Conservation (phyloP, 257 asterid species). For the Paulownia fortunei region DNA sequence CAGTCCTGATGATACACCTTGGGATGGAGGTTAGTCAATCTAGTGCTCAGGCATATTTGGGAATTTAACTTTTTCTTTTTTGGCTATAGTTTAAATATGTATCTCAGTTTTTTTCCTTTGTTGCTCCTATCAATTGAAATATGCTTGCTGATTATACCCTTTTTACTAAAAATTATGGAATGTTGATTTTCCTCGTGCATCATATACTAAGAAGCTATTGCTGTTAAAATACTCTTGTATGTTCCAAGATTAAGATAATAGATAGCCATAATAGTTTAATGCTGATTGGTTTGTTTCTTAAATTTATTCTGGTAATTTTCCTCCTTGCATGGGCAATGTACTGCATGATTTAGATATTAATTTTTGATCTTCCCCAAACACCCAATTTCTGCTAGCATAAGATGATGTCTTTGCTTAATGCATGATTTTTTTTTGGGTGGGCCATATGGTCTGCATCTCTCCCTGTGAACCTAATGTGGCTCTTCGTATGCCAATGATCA, state of each 20-base stretch:
- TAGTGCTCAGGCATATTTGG: conserved; percentile 17
- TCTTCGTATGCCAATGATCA: too few relatives aligned
- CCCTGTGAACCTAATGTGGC: too few relatives aligned
- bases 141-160: not conserved
- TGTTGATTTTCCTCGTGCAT: not conserved
- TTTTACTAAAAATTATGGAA: not conserved
- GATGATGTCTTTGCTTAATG: too few relatives aligned
- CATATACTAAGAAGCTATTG: not conserved
- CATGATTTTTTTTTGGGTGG: too few relatives aligned
- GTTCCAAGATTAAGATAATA: not conserved
- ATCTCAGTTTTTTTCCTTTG: too few relatives aligned
- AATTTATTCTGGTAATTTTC: not conserved
- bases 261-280: not conserved
- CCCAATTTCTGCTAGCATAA: too few relatives aligned
- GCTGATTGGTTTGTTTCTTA: not conserved
- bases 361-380: too few relatives aligned
- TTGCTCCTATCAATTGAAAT: not conserved
- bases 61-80: not conserved
- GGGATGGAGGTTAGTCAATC: conserved; percentile 85
- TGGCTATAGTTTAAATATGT: not conserved
- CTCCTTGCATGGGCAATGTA: not conserved
- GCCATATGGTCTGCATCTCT: too few relatives aligned
- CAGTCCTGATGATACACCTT: conserved; percentile 89
- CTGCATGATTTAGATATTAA: too few relatives aligned
- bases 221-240: not conserved